These are phyloP conservation scores for Pleurotus platypus DNA, from an alignment of 768 basidiomycete genomes.

Conservation along the genomic window DNA sequence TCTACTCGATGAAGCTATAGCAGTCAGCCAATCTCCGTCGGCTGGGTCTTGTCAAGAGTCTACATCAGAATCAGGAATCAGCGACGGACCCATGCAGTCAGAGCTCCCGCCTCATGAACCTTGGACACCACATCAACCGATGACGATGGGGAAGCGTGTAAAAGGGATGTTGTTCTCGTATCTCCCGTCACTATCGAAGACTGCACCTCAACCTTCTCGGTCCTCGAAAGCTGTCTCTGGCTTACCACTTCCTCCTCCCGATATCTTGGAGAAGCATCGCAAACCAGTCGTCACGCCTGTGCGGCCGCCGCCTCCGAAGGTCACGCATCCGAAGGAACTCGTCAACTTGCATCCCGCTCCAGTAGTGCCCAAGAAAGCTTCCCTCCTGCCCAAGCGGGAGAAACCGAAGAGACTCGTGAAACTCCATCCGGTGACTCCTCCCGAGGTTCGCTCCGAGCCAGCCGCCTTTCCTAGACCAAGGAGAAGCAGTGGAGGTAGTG, in stretches of 20 bases:
- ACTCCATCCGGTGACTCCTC: conserved; percentile 42
- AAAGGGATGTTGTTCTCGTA: conserved; percentile 62
- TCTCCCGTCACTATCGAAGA: conserved; percentile 47
- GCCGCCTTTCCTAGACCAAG: conserved; percentile 31
- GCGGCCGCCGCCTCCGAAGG: conserved; percentile 41
- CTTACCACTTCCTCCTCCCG: conserved; percentile 54
- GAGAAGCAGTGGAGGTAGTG: conserved; percentile 65
- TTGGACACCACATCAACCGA: conserved; percentile 14
- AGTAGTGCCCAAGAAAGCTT: conserved; percentile 28
- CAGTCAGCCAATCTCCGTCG: conserved; percentile 25
- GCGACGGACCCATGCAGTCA: not conserved
- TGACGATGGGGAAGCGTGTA: conserved; percentile 45
- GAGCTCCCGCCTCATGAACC: conserved; percentile 4
- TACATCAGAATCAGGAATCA: conserved; percentile 1
- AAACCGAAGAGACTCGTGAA: conserved; percentile 50
- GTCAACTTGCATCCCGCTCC: conserved; percentile 60
- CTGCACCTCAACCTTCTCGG: conserved; percentile 18
- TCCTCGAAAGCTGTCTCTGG: conserved; percentile 28
- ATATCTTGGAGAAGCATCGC: conserved; percentile 44
- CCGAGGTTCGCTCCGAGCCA: conserved; percentile 17
- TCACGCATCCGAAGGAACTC: conserved; percentile 58
- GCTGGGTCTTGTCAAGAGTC: conserved; percentile 1
- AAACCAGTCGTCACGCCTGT: conserved; percentile 59
- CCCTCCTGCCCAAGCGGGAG: conserved; percentile 39
- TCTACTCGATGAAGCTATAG: conserved; percentile 52